phyloP scores from a whole-genome alignment of 768 basidiomycete species.

The Xanthoconium purpureum region DNA sequence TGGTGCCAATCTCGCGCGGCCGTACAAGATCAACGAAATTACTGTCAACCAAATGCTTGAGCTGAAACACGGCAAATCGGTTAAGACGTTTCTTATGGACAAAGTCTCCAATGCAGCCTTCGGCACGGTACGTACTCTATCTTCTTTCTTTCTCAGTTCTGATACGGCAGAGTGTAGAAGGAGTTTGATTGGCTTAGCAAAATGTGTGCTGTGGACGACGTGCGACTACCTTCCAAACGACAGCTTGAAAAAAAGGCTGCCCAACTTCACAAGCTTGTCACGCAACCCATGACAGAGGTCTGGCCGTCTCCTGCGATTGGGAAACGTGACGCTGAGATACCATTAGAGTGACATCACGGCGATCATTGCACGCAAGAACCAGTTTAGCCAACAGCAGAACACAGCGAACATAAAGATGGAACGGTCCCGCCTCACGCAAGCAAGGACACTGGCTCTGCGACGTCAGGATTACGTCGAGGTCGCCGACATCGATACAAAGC shows the following conservation, averaged over 20 bases:
- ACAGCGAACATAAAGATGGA: constrained; percentile 45
- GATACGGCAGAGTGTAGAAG: constrained; percentile 41
- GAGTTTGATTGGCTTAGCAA: constrained; percentile 66
- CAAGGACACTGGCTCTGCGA: constrained; percentile 69
- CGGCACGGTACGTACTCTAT: constrained; percentile 46
- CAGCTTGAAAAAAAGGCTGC: constrained; percentile 62
- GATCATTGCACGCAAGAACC: constrained; percentile 70
- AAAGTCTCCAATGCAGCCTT: constrained; percentile 78
- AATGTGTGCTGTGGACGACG: constrained; percentile 45
- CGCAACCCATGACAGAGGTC: constrained; percentile 79
- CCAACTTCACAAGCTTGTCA: constrained; percentile 56
- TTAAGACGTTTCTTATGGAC: constrained; percentile 70
- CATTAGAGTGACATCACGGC: constrained; percentile 74
- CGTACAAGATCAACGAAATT: constrained; percentile 70
- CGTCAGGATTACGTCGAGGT: constrained; percentile 70
- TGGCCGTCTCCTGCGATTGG: constrained; percentile 9
- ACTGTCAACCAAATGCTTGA: constrained; percentile 64
- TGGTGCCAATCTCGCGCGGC: constrained; percentile 50
- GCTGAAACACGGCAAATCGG: constrained; percentile 72
- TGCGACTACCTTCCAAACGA: constrained; percentile 66
- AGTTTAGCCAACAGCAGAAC: constrained; percentile 36
- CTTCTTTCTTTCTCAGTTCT: constrained; percentile 3
- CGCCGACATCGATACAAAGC: constrained; percentile 55
- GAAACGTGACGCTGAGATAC: constrained; percentile 6
- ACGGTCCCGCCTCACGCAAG: constrained; percentile 64